phyloP scores from a whole-genome alignment of 345 rosid genomes.

The Eutrema japonicum region DNA sequence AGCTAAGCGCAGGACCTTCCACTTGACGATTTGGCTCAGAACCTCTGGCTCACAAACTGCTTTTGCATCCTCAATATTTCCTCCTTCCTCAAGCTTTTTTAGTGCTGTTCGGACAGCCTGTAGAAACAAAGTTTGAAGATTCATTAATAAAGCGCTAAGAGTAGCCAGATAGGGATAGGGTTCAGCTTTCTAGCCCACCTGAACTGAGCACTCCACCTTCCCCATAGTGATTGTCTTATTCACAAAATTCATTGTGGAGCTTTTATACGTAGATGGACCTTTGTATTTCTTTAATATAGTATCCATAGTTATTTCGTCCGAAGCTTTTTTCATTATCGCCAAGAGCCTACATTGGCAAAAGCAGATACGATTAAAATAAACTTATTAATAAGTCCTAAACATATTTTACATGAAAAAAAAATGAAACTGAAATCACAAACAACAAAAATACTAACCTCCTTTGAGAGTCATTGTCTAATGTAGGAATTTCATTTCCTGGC shows the following conservation, averaged over 20 bases:
- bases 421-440: slow-evolving; percentile 20
- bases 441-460: slow-evolving; percentile 55
- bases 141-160: not conserved
- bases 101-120: slow-evolving; percentile 88
- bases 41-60: slow-evolving; percentile 84
- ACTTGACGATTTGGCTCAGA: slow-evolving; percentile 68
- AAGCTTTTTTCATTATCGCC: slow-evolving; percentile 56
- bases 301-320: slow-evolving; percentile 60
- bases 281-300: slow-evolving; percentile 54
- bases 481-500: slow-evolving; percentile 43
- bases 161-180: slow-evolving; percentile 16
- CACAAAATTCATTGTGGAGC: slow-evolving; percentile 50
- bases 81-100: slow-evolving; percentile 67
- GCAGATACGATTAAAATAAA: slow-evolving; percentile 18
- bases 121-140: slow-evolving; percentile 15
- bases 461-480: slow-evolving; percentile 68
- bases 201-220: slow-evolving; percentile 78
- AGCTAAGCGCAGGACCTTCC: slow-evolving; percentile 68
- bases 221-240: slow-evolving; percentile 77
- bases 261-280: slow-evolving; percentile 57
- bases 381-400: slow-evolving; percentile 9
- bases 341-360: slow-evolving; percentile 55
- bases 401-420: slow-evolving; percentile 16
- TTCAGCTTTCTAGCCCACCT: slow-evolving; percentile 56
- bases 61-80: slow-evolving; percentile 77